Evolutionary conservation across 352 stramenopile species (phyloP).

Genomic region (Pythium myriotylum): DNA sequence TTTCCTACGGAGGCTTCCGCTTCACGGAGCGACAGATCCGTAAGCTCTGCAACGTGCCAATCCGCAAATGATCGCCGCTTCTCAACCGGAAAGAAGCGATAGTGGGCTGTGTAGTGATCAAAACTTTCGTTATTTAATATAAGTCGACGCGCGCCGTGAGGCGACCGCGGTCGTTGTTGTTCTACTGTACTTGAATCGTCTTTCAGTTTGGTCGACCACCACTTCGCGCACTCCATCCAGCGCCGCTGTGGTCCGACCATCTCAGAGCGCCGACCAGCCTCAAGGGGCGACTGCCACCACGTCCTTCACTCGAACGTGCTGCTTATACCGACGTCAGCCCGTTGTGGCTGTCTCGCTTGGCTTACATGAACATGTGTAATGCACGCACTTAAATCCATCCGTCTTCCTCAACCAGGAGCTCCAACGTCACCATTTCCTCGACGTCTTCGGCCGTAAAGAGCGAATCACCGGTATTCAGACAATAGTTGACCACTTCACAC

Average conservation of each 20-base stretch:
- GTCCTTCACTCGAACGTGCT: slow-evolving; percentile 24
- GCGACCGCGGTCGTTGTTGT: slow-evolving; percentile 2
- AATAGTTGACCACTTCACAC: slow-evolving; percentile 39
- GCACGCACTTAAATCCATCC: slow-evolving; percentile 68
- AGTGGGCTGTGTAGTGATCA: background rate
- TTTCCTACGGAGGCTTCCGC: slow-evolving; percentile 31
- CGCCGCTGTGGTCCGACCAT: background rate
- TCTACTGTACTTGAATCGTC: slow-evolving; percentile 18
- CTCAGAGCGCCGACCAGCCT: too few species aligned
- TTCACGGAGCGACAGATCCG: slow-evolving; percentile 56
- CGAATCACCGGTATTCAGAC: slow-evolving; percentile 40
- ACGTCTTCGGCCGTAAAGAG: slow-evolving; percentile 60
- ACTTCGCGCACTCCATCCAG: background rate
- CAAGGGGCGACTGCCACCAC: background rate
- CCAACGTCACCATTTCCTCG: slow-evolving; percentile 65
- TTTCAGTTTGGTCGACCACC: slow-evolving; percentile 5
- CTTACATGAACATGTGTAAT: background rate
- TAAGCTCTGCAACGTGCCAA: slow-evolving; percentile 63
- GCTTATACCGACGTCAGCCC: slow-evolving; percentile 11
- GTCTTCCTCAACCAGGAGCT: slow-evolving; percentile 84
- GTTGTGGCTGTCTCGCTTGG: background rate
- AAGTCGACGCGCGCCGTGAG: slow-evolving; percentile 4
- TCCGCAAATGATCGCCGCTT: slow-evolving; percentile 22
- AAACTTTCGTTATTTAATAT: slow-evolving; percentile 30
- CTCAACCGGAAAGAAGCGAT: slow-evolving; percentile 21